A percentile compares a stretch with the other conserved stretches of the same genome.
phyloP scores from a whole-genome alignment of 2,329 filamentous ascomycete species.

The Cryphonectria nitschkei region DNA sequence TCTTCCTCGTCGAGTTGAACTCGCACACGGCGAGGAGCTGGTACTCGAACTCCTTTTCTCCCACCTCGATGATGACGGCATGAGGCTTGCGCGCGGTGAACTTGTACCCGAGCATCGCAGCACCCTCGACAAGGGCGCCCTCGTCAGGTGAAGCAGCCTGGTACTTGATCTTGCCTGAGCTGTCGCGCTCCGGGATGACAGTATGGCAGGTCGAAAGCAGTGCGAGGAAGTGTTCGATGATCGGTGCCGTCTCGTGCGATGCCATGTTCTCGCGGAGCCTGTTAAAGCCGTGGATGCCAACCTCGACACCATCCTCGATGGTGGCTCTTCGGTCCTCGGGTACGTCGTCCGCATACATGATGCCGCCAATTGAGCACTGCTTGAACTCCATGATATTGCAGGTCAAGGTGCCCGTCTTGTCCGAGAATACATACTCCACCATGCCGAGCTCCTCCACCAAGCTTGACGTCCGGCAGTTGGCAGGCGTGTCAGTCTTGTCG shows the following conservation, averaged over 20 bases:
- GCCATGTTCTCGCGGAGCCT: constrained; percentile 71
- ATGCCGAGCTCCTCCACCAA: constrained; percentile 96
- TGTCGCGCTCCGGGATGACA: constrained; percentile 88
- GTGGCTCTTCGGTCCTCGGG: constrained; percentile 86
- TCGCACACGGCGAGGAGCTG: constrained; percentile 96
- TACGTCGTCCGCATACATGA: constrained; percentile 91
- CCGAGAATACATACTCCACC: constrained; percentile 98
- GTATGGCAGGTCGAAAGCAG: constrained; percentile 92
- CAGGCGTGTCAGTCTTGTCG: constrained; percentile 90
- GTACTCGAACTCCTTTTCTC: constrained; percentile 76
- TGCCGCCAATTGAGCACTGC: constrained; percentile 88
- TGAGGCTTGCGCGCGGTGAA: constrained; percentile 90
- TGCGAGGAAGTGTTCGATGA: constrained; percentile 80
- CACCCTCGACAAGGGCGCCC: constrained; percentile 93
- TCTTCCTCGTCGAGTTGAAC: constrained; percentile 96
- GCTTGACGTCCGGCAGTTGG: constrained; percentile 93
- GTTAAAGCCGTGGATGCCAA: constrained; percentile 84
- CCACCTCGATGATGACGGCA: constrained; percentile 80
- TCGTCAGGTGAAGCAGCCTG: constrained; percentile 98
- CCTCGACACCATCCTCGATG: constrained; percentile 74
- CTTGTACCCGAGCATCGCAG: constrained; percentile 80
- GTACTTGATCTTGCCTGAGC: constrained; percentile 85
- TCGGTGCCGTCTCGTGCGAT: constrained; percentile 53
- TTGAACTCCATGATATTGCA: constrained; percentile 99
- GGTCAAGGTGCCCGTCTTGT: constrained; percentile 97